Conservation (phyloP, 495 filamentous ascomycete genomes). For the Amphirosellinia nigrospora region DNA sequence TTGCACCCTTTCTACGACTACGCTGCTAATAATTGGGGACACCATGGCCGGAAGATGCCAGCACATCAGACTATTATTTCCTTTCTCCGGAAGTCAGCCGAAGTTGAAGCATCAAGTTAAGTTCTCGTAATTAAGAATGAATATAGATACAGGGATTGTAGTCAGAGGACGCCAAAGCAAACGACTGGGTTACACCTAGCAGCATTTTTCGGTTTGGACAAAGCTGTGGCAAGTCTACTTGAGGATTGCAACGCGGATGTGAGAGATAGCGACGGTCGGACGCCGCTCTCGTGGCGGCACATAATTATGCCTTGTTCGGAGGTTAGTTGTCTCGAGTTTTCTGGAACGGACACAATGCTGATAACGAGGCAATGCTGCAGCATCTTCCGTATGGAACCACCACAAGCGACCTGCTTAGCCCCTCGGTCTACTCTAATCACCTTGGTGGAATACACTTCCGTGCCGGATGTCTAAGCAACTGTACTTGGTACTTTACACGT, state of each 20-base stretch:
- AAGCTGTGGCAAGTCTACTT: not conserved
- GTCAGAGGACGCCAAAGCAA: not conserved
- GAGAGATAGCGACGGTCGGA: not conserved
- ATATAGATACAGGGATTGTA: not conserved
- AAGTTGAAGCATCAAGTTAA: no score
- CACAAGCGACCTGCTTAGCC: no score
- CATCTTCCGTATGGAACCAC: no score
- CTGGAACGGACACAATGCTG: no score
- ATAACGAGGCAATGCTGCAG: no score
- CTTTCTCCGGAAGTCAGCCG: no score
- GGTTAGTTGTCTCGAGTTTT: no score
- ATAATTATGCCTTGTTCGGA: no score
- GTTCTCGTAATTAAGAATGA: not conserved
- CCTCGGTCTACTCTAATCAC: no score
- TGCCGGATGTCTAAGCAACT: no score
- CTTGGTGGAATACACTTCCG: no score
- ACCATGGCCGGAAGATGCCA: conserved; percentile 40
- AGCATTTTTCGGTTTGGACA: not conserved
- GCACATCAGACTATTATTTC: not conserved
- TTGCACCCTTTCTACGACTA: conserved; percentile 50
- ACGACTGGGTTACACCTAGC: not conserved
- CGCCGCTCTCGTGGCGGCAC: not conserved
- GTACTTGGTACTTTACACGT: no score
- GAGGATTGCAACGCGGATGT: not conserved
- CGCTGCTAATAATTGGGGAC: conserved; percentile 51